phyloP scores from a whole-genome alignment of 2,329 filamentous ascomycete genomes.

The Ophidiomyces ophidiicola region DNA sequence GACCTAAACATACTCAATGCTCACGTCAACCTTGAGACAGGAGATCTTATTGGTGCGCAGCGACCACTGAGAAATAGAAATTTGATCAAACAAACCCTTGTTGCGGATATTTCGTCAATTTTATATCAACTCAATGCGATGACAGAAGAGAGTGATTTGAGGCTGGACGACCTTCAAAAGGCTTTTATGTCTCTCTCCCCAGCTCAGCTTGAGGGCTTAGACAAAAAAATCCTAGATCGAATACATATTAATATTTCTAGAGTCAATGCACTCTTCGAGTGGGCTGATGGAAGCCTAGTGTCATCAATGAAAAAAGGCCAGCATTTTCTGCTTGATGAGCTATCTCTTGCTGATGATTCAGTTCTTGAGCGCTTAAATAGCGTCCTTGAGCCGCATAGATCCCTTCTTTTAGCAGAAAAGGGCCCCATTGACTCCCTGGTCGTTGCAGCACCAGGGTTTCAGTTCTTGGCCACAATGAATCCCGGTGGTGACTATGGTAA shows the following conservation, averaged over 20 bases:
- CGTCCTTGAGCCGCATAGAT: constrained; percentile 77
- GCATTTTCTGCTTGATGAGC: constrained; percentile 92
- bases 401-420: constrained; percentile 84
- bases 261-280: constrained; percentile 82
- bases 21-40: constrained; percentile 95
- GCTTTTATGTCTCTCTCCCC: constrained; percentile 45
- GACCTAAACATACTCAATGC: constrained; percentile 85
- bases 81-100: constrained; percentile 54
- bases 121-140: constrained; percentile 25
- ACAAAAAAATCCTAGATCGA: constrained; percentile 35
- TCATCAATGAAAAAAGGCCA: constrained; percentile 83
- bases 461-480: constrained; percentile 98
- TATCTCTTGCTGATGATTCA: constrained; percentile 93
- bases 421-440: constrained; percentile 73
- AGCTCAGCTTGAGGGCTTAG: constrained; percentile 36
- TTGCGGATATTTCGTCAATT: constrained; percentile 45
- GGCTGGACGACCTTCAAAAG: constrained; percentile 46
- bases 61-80: constrained; percentile 77
- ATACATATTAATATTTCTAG: constrained; percentile 44
- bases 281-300: constrained; percentile 87
- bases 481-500: constrained; percentile 98
- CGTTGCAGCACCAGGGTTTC: constrained; percentile 64
- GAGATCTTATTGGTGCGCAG: constrained; percentile 92
- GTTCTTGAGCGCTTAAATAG: constrained; percentile 94
- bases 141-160: constrained; percentile 23